A percentile compares a stretch with the other conserved stretches of the same genome.
These are phyloP conservation scores for Mucor plumbeus DNA, from an alignment of 371 early-diverging fungal genomes.

Conservation along the genomic window DNA sequence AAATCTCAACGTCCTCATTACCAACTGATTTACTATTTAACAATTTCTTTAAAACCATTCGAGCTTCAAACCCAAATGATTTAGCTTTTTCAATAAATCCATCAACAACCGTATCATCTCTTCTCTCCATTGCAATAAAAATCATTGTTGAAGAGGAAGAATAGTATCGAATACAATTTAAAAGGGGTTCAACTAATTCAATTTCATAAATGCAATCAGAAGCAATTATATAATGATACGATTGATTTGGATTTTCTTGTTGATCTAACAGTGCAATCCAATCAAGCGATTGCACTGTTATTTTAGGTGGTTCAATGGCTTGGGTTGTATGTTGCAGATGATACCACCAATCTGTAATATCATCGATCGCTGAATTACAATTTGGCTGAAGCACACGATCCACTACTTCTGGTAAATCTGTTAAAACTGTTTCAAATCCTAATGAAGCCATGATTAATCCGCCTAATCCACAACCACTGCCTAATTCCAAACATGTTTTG, in stretches of 20 bases:
- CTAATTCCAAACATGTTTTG: slow-evolving; percentile 42
- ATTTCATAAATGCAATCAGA: slow-evolving; percentile 48
- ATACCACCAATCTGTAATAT: slow-evolving; percentile 42
- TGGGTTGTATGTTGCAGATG: slow-evolving; percentile 22
- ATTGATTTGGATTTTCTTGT: not conserved
- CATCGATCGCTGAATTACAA: slow-evolving; percentile 14
- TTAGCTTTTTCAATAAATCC: slow-evolving; percentile 40
- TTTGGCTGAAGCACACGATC: slow-evolving; percentile 34
- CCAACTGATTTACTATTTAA: slow-evolving; percentile 24
- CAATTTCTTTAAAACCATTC: slow-evolving; percentile 34
- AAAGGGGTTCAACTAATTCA: slow-evolving; percentile 34
- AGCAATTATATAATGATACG: slow-evolving; percentile 43
- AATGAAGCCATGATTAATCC: slow-evolving; percentile 42
- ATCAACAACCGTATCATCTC: slow-evolving; percentile 45
- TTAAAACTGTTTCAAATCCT: slow-evolving; percentile 39
- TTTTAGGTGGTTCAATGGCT: slow-evolving; percentile 20
- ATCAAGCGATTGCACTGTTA: slow-evolving; percentile 35
- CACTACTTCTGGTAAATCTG: slow-evolving; percentile 41
- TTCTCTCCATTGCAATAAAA: slow-evolving; percentile 38
- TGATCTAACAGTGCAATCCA: slow-evolving; percentile 32
- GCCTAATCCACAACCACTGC: slow-evolving; percentile 48
- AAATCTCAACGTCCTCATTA: slow-evolving; percentile 49
- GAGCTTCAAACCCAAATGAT: slow-evolving; percentile 40
- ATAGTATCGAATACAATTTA: slow-evolving; percentile 25
- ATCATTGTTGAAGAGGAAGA: slow-evolving; percentile 26